A percentile compares a stretch with the other conserved stretches of the same genome.
Conservation (phyloP, 306 rosid species). For the Quercus alba region DNA sequence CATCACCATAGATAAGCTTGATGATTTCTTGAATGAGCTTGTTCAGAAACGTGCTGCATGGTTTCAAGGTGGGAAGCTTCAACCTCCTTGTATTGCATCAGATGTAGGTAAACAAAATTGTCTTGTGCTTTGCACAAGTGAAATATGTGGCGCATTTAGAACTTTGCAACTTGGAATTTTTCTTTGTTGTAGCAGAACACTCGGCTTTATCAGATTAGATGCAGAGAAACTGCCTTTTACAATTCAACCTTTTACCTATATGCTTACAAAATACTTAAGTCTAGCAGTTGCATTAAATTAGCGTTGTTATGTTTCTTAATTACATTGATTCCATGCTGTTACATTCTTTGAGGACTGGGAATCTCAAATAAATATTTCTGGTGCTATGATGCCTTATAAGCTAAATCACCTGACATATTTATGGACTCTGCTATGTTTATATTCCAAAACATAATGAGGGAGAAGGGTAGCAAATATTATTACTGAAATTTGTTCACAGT, state of each 20-base stretch:
- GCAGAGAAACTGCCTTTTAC: background rate
- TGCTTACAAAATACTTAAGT: background rate
- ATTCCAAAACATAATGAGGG: too few species aligned
- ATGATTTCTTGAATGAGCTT: constrained; percentile 46
- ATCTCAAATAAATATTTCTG: background rate
- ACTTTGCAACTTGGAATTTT: background rate
- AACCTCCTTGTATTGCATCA: constrained; percentile 46
- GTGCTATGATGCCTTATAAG: too few species aligned
- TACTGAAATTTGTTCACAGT: too few species aligned
- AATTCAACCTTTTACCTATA: background rate
- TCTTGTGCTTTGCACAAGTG: constrained; percentile 40
- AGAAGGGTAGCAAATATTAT: too few species aligned
- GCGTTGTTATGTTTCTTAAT: background rate
- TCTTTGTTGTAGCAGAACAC: constrained; percentile 23
- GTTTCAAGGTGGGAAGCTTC: constrained; percentile 17
- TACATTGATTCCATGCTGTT: background rate
- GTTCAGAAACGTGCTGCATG: constrained; percentile 31
- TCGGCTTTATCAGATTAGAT: background rate
- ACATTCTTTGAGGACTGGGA: background rate
- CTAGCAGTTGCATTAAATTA: background rate
- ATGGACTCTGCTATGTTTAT: too few species aligned
- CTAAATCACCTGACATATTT: too few species aligned
- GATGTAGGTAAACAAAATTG: constrained; percentile 48
- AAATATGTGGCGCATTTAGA: background rate
- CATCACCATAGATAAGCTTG: constrained; percentile 45